These are phyloP conservation scores for Cylindrotheca fusiformis DNA, from an alignment of 108 stramenopile genomes.

Conservation along the genomic window DNA sequence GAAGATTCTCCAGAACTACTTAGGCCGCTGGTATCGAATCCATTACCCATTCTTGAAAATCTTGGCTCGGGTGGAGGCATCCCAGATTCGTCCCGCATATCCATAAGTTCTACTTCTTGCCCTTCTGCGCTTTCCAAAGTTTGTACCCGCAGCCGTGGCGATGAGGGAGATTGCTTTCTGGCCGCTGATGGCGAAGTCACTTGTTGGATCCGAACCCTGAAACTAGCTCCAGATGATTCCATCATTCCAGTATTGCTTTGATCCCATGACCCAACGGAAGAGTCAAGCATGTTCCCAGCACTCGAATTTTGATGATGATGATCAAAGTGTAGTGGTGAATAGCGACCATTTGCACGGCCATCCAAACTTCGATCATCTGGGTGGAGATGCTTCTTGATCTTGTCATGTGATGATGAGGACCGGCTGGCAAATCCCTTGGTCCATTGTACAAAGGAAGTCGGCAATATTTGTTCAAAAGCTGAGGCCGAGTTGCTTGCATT, in stretches of 20 bases:
- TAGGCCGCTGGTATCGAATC: not conserved
- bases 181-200: not conserved
- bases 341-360: too few relatives aligned
- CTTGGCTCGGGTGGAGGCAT: conserved; percentile 26
- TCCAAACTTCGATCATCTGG: too few relatives aligned
- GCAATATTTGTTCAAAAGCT: conserved; percentile 6
- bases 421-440: conserved; percentile 10
- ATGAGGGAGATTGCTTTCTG: not conserved
- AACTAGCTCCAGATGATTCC: not conserved
- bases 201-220: conserved; percentile 3
- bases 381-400: too few relatives aligned
- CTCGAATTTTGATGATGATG: too few relatives aligned
- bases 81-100: conserved; percentile 25
- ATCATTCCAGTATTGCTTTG: not conserved
- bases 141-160: not conserved
- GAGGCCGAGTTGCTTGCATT: conserved; percentile 4
- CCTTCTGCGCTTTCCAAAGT: conserved; percentile 7
- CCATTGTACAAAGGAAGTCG: conserved; percentile 10
- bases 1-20: not conserved
- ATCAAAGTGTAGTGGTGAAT: too few relatives aligned
- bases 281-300: not conserved
- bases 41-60: conserved; percentile 18
- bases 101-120: conserved; percentile 25
- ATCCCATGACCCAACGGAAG: conserved; percentile 16
- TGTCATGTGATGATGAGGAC: not conserved